Evolutionary conservation across 768 basidiomycete genomes (phyloP).

Genomic region (Mycena alexandri): DNA sequence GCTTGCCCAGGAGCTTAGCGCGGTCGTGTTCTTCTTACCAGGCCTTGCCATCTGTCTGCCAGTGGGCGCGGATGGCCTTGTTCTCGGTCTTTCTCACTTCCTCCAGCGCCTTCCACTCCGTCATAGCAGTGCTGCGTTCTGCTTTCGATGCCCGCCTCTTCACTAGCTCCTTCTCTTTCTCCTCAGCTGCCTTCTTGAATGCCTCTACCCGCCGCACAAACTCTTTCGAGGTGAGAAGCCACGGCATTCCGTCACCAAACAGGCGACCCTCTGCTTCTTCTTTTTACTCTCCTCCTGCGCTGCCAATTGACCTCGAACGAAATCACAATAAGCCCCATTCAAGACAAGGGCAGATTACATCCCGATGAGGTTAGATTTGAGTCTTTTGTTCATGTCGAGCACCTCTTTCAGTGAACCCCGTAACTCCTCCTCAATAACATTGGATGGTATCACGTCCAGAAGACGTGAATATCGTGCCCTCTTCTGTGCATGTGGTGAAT

Average conservation of each 20-base stretch:
- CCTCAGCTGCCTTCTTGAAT: slow-evolving; percentile 14
- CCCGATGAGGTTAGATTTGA: slow-evolving; percentile 25
- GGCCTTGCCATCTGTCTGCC: neutral
- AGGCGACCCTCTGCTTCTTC: slow-evolving; percentile 4
- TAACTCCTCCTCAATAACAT: slow-evolving; percentile 15
- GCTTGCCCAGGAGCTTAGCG: neutral
- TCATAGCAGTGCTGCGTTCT: neutral
- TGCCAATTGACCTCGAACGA: slow-evolving; percentile 32
- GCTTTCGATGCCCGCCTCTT: neutral
- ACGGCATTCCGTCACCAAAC: slow-evolving; percentile 24
- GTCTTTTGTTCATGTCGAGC: neutral
- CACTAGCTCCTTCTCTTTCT: neutral
- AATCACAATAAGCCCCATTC: slow-evolving; percentile 33
- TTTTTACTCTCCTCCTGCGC: slow-evolving; percentile 32
- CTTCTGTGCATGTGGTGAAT: slow-evolving; percentile 8
- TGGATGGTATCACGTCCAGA: neutral
- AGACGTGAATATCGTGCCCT: slow-evolving; percentile 3
- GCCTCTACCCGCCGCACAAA: slow-evolving; percentile 17
- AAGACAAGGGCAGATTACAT: slow-evolving; percentile 36
- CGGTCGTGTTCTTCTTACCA: slow-evolving; percentile 24
- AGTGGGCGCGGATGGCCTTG: neutral
- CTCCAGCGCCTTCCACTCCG: slow-evolving; percentile 26
- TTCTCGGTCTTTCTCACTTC: slow-evolving; percentile 6
- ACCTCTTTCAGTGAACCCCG: slow-evolving; percentile 15
- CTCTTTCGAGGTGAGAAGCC: slow-evolving; percentile 4